phyloP scores from a whole-genome alignment of 2,329 filamentous ascomycete species.

The Cladorrhinum sp. region DNA sequence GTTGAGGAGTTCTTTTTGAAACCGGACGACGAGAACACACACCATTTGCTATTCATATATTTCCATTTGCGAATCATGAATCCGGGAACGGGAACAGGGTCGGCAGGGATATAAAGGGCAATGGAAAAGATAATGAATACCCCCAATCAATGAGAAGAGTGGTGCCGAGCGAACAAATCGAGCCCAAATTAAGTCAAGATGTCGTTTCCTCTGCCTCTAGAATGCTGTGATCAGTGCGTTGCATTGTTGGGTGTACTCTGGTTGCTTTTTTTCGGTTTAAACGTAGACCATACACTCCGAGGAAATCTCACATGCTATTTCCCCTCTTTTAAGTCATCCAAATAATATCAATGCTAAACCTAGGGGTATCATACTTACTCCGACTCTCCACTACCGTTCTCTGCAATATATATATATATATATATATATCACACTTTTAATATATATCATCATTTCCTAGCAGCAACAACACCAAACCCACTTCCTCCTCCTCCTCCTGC shows the following conservation, averaged over 20 bases:
- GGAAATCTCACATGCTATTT: too few species aligned
- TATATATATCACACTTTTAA: too few species aligned
- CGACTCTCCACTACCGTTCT: too few species aligned
- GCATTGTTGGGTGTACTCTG: too few species aligned
- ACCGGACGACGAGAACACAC: neutral
- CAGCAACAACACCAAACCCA: neutral
- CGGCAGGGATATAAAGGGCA: neutral
- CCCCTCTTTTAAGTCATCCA: too few species aligned
- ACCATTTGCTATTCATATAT: neutral
- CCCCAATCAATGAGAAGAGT: neutral
- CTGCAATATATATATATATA: too few species aligned
- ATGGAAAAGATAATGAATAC: neutral
- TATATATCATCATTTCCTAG: neutral
- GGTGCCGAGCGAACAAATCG: neutral
- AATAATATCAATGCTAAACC: too few species aligned
- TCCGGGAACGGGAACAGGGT: neutral
- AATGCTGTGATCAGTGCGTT: too few species aligned
- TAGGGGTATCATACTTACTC: too few species aligned
- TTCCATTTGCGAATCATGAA: slow-evolving; percentile 3
- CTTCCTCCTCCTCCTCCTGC: neutral
- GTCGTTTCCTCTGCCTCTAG: neutral
- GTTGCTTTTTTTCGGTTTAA: too few species aligned
- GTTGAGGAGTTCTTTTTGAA: neutral
- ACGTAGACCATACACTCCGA: too few species aligned
- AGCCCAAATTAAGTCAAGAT: neutral